phyloP scores from a whole-genome alignment of 2,329 filamentous ascomycete species.

The Epicoccum sorghinum region DNA sequence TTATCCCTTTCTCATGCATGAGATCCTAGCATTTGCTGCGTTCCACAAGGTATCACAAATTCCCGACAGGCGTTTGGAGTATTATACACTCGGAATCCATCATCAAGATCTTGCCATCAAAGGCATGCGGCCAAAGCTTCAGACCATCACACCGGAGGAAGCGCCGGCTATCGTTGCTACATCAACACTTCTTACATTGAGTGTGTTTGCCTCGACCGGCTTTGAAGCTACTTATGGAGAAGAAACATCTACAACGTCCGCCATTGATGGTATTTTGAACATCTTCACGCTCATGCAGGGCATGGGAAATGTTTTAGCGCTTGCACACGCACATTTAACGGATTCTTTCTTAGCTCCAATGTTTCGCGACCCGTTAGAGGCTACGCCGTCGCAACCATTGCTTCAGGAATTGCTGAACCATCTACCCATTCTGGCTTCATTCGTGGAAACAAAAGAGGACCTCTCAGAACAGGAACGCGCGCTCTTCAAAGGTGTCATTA shows the following conservation, averaged over 20 bases:
- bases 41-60: constrained; percentile 46
- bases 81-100: constrained; percentile 43
- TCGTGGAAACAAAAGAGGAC: constrained; percentile 29
- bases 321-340: constrained; percentile 25
- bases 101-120: constrained; percentile 47
- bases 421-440: constrained; percentile 25
- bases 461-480: constrained; percentile 25
- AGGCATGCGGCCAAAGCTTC: constrained; percentile 35
- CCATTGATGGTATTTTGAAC: constrained; percentile 43
- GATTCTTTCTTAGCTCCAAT: constrained; percentile 35
- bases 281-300: constrained; percentile 45
- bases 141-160: constrained; percentile 37
- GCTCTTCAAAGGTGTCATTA: constrained; percentile 23
- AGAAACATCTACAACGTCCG: constrained; percentile 9
- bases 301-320: constrained; percentile 38
- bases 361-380: constrained; percentile 24
- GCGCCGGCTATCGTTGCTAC: constrained; percentile 41
- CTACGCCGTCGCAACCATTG: constrained; percentile 36
- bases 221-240: constrained; percentile 27
- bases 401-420: constrained; percentile 30
- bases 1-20: constrained; percentile 49
- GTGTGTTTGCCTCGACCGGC: constrained; percentile 39
- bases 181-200: constrained; percentile 39
- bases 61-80: constrained; percentile 30
- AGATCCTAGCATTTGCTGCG: constrained; percentile 50